A percentile compares a stretch with the other conserved stretches of the same genome.
Evolutionary conservation across 177 flowering plant genomes (phyloP).

Genomic region (Vitis hybrid): DNA sequence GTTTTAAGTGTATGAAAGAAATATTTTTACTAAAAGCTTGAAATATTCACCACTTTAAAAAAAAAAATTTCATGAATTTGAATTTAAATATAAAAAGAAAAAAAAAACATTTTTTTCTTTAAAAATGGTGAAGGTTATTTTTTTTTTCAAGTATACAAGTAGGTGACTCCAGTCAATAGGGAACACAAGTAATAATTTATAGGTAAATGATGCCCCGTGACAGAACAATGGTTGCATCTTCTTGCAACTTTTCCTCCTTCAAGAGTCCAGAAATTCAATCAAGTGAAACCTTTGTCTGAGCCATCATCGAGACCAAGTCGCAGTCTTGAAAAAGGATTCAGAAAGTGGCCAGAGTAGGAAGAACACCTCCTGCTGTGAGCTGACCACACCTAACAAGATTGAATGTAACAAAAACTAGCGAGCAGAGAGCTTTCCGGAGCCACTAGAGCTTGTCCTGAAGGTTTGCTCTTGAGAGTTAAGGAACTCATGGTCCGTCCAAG

Average conservation of each 20-base stretch:
- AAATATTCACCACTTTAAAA: no score
- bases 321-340: slow-evolving; percentile 90
- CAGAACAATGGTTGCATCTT: slow-evolving; percentile 67
- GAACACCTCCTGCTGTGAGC: slow-evolving; percentile 92
- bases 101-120: no score
- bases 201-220: slow-evolving; percentile 30
- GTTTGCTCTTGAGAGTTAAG: no score
- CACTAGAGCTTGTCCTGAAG: slow-evolving; percentile 50
- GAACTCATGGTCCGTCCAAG: no score
- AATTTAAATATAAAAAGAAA: no score
- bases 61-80: no score
- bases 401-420: slow-evolving; percentile 88
- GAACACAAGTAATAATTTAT: no score
- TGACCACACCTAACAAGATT: slow-evolving; percentile 65
- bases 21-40: no score
- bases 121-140: no score
- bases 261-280: slow-evolving; percentile 83
- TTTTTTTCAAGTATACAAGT: no score
- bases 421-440: slow-evolving; percentile 85
- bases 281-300: slow-evolving; percentile 94
- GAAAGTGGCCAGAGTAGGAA: slow-evolving; percentile 94
- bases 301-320: slow-evolving; percentile 93
- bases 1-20: no score
- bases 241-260: slow-evolving; percentile 82
- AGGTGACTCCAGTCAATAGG: no score